phyloP scores from a whole-genome alignment of 805 yeast species.

The Metschnikowia gruessii region DNA sequence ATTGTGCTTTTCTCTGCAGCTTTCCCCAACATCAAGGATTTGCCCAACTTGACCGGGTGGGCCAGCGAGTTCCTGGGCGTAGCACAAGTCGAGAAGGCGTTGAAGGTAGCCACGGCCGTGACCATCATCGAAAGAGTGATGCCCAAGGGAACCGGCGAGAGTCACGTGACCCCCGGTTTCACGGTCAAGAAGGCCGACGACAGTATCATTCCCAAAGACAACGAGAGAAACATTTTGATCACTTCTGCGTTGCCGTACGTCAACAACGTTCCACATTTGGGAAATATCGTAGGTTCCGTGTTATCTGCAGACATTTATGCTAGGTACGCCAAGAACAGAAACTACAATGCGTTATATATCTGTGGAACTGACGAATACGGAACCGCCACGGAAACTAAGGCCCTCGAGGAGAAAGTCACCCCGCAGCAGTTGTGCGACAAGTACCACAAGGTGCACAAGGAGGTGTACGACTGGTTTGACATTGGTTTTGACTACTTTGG shows the following conservation, averaged over 20 bases:
- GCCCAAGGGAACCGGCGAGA: conserved; percentile 41
- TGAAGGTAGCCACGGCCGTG: conserved; percentile 44
- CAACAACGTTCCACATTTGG: conserved; percentile 97
- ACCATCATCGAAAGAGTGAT: conserved; percentile 43
- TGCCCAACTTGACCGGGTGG: conserved; percentile 33
- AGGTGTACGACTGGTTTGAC: conserved; percentile 95
- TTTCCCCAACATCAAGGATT: conserved; percentile 40
- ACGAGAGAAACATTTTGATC: conserved; percentile 77
- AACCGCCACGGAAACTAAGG: conserved; percentile 98
- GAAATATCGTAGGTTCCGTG: conserved; percentile 94
- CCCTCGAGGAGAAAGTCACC: conserved; percentile 86
- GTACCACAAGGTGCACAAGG: conserved; percentile 79
- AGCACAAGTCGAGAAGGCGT: conserved; percentile 43
- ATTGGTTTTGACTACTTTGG: conserved; percentile 95
- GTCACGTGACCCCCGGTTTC: conserved; percentile 31
- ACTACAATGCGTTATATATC: conserved; percentile 77
- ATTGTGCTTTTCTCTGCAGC: conserved; percentile 58
- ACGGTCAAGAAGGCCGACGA: conserved; percentile 30
- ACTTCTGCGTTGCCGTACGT: conserved; percentile 98
- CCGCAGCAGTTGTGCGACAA: conserved; percentile 90
- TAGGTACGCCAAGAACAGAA: conserved; percentile 84
- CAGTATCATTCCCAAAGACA: conserved; percentile 55
- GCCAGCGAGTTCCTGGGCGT: conserved; percentile 37
- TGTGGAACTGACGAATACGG: conserved; percentile 99
- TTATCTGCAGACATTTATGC: conserved; percentile 92